Base-by-base conservation (phyloP, 129 eudicot genomes). In the Tagetes patula region DNA sequence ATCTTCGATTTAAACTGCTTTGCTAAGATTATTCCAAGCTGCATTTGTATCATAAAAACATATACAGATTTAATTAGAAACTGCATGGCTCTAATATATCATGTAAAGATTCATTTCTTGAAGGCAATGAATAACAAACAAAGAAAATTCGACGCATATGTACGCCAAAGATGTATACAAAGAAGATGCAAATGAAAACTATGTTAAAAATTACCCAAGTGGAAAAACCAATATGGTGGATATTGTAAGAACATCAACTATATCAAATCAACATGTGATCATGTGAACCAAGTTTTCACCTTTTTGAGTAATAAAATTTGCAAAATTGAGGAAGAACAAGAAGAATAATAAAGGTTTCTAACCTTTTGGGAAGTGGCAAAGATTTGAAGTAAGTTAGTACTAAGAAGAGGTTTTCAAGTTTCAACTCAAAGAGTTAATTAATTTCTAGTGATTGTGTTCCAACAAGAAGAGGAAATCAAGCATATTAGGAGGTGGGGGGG, bases 391-490 rank as follows among this genome's bases (percentile, higher is more conserved):
- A 40, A 63, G 77, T 71, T 78, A 55, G 66, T 31, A 49, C 68
- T 72, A 61, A 72, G 71, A 45, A 5, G 61, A 69, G 78, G 78
- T 60, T 70, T 59, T 40, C 27, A 56, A 8, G 5, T 59, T 59
- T 32, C 67, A 65, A 71, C 82, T 71, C 33, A 45, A 47, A 71
- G 68, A 63, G 67, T 71, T 20, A 20, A 20, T 20, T 20, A 20
- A 20, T 20, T 72, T 54, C 73, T 33, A 79, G 54, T 79, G 74
- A 72, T 79, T 79, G 47, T 78, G 69, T 79, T 79, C 62, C 43
- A 79, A 79, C 36, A 65, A 71, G 39, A 71, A 41, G 62, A 65
- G 27, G 71, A 49, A 78, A 71, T 79, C 72, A 72, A 64, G 73
- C 52, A 55, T 43, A 37, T 41, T 27, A 40, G 13, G 63, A 20